Percentiles rank a stretch among this genome's conserved stretches.
phyloP scores from a whole-genome alignment of 1,284 basidiomycete genomes.

The Prillingera fragicola region DNA sequence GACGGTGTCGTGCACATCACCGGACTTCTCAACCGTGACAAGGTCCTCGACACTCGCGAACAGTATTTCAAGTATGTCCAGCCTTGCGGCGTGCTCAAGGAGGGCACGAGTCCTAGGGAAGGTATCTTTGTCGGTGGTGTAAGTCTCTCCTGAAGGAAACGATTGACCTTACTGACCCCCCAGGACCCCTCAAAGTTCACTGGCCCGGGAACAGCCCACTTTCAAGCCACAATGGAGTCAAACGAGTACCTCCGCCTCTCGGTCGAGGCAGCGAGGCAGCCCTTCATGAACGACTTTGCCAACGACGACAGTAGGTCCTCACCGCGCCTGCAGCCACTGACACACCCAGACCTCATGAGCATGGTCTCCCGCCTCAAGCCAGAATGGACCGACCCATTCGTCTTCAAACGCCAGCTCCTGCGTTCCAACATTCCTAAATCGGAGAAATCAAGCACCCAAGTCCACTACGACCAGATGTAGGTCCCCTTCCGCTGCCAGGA shows the following conservation, averaged over 20 bases:
- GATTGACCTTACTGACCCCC: background rate
- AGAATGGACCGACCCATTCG: conserved; percentile 10
- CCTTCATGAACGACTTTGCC: conserved; percentile 8
- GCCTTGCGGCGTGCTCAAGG: conserved; percentile 8
- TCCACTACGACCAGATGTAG: conserved; percentile 19
- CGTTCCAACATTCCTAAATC: conserved; percentile 17
- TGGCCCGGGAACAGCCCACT: background rate
- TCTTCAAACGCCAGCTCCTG: conserved; percentile 13
- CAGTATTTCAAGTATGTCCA: conserved; percentile 11
- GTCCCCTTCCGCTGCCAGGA: background rate
- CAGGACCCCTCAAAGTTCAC: background rate
- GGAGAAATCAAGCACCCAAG: conserved; percentile 6
- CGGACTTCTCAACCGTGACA: conserved; percentile 9
- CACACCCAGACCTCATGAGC: conserved; percentile 5
- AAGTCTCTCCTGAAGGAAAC: background rate
- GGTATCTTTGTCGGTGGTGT: conserved; percentile 14
- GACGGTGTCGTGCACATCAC: conserved; percentile 17
- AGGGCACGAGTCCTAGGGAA: conserved; percentile 6
- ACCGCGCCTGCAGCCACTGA: too few species aligned
- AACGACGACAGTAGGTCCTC: too few species aligned
- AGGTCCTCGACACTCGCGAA: conserved; percentile 5
- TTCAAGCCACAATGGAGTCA: background rate
- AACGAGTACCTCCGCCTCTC: conserved; percentile 10
- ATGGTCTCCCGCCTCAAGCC: conserved; percentile 7
- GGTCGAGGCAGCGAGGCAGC: conserved; percentile 1